phyloP scores from a whole-genome alignment of 139 green algal species.

The Chlamydomonas sp. region DNA sequence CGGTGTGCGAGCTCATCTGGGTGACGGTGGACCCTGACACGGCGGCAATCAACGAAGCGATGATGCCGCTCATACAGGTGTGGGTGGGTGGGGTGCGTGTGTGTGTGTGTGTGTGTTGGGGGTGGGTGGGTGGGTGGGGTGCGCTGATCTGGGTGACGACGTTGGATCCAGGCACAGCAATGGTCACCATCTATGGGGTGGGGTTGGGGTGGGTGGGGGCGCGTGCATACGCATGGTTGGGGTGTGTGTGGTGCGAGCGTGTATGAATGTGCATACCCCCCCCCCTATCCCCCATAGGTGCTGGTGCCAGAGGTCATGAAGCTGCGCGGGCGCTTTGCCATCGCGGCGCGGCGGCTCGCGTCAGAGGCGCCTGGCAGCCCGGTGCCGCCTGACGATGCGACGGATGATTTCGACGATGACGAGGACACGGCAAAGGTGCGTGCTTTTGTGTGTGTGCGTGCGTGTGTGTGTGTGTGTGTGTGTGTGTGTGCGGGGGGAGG shows the following conservation, averaged over 20 bases:
- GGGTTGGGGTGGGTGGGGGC: no score
- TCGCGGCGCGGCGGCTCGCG: constrained; percentile 23
- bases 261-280: no score
- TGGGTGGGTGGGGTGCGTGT: no score
- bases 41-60: constrained; percentile 24
- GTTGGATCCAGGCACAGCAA: no score
- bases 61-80: constrained; percentile 59
- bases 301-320: constrained; percentile 73
- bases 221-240: no score
- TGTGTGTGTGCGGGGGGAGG: no score
- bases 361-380: neutral
- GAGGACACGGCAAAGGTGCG: constrained; percentile 79
- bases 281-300: constrained; percentile 26
- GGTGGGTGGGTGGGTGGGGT: neutral
- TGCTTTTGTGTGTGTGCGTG: no score
- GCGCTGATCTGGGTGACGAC: neutral
- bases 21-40: constrained; percentile 35
- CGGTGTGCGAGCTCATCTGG: constrained; percentile 63
- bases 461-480: no score
- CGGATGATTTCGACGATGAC: constrained; percentile 62
- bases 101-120: neutral
- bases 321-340: constrained; percentile 61
- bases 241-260: no score
- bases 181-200: no score
- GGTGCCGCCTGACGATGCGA: constrained; percentile 1